These are phyloP conservation scores for Trichoderma endophyticum DNA, from an alignment of 2,329 filamentous ascomycete genomes.

Conservation along the genomic window DNA sequence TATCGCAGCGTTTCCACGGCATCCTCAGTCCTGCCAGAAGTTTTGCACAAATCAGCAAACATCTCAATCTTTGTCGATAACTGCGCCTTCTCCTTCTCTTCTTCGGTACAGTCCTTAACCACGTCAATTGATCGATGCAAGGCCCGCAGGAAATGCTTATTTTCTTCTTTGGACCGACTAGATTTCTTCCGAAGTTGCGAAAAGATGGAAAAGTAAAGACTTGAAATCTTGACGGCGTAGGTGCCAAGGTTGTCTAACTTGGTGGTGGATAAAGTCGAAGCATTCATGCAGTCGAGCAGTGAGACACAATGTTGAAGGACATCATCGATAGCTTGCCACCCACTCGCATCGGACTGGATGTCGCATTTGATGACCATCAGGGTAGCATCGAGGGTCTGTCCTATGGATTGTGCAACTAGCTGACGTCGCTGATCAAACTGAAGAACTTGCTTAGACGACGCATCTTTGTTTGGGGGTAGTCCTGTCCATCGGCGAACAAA, in stretches of 20 bases:
- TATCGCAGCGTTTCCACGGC: slow-evolving; percentile 56
- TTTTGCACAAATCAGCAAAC: slow-evolving; percentile 59
- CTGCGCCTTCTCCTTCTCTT: slow-evolving; percentile 58
- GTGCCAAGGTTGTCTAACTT: slow-evolving; percentile 36
- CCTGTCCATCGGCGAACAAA: slow-evolving; percentile 62
- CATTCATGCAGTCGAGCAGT: slow-evolving; percentile 52
- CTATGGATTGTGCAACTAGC: slow-evolving; percentile 49
- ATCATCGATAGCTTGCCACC: slow-evolving; percentile 56
- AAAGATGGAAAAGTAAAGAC: slow-evolving; percentile 66
- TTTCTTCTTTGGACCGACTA: slow-evolving; percentile 35
- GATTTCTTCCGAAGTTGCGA: slow-evolving; percentile 47
- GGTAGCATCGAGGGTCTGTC: slow-evolving; percentile 58
- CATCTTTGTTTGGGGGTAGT: slow-evolving; percentile 49
- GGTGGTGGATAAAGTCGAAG: slow-evolving; percentile 32
- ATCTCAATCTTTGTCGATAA: slow-evolving; percentile 63
- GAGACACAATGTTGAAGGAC: slow-evolving; percentile 54
- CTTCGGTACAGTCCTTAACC: slow-evolving; percentile 50
- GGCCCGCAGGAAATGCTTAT: slow-evolving; percentile 49
- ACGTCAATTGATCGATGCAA: slow-evolving; percentile 63
- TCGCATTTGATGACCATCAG: slow-evolving; percentile 54
- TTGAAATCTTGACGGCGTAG: slow-evolving; percentile 65
- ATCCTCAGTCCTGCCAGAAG: slow-evolving; percentile 51
- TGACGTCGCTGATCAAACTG: slow-evolving; percentile 61
- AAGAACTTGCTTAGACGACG: slow-evolving; percentile 54
- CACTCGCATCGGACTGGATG: slow-evolving; percentile 44